phyloP scores from a whole-genome alignment of 768 basidiomycete species.

The Lanmaoa rubissima region DNA sequence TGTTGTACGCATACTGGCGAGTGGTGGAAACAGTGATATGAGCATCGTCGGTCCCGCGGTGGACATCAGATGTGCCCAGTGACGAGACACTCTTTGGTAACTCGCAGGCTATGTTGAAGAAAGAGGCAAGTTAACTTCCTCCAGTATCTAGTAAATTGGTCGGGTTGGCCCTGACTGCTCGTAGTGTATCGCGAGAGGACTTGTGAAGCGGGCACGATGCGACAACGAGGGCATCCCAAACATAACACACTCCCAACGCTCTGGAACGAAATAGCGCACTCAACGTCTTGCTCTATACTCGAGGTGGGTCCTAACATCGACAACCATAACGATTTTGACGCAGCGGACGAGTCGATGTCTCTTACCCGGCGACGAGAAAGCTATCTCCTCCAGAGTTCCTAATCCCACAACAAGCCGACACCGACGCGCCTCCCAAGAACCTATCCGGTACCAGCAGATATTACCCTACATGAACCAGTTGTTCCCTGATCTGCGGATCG shows the following conservation, averaged over 20 bases:
- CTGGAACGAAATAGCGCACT: neutral
- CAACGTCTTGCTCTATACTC: neutral
- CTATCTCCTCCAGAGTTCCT: neutral
- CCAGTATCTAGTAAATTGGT: no score
- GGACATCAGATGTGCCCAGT: no score
- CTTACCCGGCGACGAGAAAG: constrained; percentile 11
- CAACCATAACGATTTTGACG: neutral
- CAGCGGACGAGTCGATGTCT: constrained; percentile 16
- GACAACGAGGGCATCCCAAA: neutral
- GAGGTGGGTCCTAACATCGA: neutral
- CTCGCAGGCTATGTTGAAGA: neutral
- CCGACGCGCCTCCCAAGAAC: constrained; percentile 36
- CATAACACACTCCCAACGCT: neutral
- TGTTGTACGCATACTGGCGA: neutral
- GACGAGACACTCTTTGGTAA: no score
- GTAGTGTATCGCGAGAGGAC: neutral
- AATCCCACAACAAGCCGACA: neutral
- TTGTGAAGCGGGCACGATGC: neutral
- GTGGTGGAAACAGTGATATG: neutral
- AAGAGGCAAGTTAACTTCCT: no score
- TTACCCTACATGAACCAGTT: constrained; percentile 69
- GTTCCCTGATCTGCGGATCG: constrained; percentile 50
- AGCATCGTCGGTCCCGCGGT: neutral
- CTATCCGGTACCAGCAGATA: constrained; percentile 59
- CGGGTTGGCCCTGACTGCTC: no score